phyloP scores from a whole-genome alignment of 306 rosid species.

The Cicer pinnatifidum region DNA sequence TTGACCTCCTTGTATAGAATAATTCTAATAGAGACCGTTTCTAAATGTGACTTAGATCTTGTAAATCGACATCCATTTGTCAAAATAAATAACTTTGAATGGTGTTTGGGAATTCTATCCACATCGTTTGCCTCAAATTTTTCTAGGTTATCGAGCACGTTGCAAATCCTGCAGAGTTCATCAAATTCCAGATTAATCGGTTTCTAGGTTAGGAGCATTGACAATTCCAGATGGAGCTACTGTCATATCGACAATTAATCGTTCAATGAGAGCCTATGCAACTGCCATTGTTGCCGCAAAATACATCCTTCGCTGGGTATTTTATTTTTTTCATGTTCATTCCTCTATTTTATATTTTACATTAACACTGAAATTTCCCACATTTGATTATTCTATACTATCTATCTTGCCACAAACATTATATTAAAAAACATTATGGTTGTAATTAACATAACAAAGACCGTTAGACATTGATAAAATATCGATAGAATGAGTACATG shows the following conservation, averaged over 20 bases:
- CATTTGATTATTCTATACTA: conserved; percentile 1
- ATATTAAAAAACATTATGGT: not conserved
- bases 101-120: conserved; percentile 31
- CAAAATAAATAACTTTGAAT: not conserved
- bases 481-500: too few species aligned
- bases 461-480: too few species aligned
- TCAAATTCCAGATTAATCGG: too few species aligned
- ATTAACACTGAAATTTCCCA: not conserved
- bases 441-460: conserved; percentile 27
- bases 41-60: not conserved
- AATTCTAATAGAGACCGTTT: not conserved
- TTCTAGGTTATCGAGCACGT: conserved; percentile 89
- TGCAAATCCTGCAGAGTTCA: conserved; percentile 89
- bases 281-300: conserved; percentile 86
- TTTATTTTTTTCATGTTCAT: conserved; percentile 40
- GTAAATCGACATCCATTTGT: not conserved
- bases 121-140: conserved; percentile 21
- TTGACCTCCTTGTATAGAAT: conserved; percentile 7
- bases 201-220: conserved; percentile 75
- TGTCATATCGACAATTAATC: too few species aligned
- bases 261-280: too few species aligned
- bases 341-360: not conserved
- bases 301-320: conserved; percentile 90
- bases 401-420: not conserved
- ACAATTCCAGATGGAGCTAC: conserved; percentile 77